Evolutionary conservation across 164 flowering plant genomes (phyloP), one percentile per base, ranked within the genome.

Genomic region (Cinnamomum chago): DNA sequence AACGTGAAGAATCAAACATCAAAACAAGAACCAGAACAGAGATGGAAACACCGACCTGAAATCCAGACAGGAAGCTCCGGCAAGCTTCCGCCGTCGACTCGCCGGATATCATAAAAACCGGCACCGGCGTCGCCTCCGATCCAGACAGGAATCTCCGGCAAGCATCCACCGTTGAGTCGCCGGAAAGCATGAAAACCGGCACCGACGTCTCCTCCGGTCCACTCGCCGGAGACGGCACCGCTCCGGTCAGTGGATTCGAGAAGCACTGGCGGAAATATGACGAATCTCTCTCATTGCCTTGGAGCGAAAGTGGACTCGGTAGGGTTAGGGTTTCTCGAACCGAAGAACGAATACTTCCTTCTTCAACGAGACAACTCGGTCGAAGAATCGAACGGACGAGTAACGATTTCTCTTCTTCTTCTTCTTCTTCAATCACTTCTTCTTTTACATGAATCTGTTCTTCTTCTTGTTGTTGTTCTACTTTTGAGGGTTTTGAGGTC

Each of bases 261-360:
- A 78, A 78, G 15, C 77, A 65, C 3, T 33, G 70, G 58, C 74
- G 65, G 66, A 58, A 40, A 40, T 40, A 72, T 6, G 71, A 67
- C 60, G 13, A 55, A 13, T 71, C 78, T 2, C 24, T 66, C 65
- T 71, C 65, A 18, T 76, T 74, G 47, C 20, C 67, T 25, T 2
- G 30, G 20, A 14, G 6, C 50, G 65, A 20, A 62, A 55, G 3
- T 23, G 62, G 23, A 62, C 76, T 52, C 25, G 68, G 13, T 24
- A 33, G 30, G 10, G 27, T 60, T 76, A 71, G 75, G 76, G 79
- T 79, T 76, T 73, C 82, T 24, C 67, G 58, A 22, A 27, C 68
- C 2, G 74, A 79, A 33, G 24, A 65, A 22, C 68, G 71, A 51
- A 67, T 68, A 35, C 62, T 62, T 50, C 47, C 47, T 55, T 55